Base-by-base conservation (phyloP, 345 rosid genomes). In the Linum lewisii region DNA sequence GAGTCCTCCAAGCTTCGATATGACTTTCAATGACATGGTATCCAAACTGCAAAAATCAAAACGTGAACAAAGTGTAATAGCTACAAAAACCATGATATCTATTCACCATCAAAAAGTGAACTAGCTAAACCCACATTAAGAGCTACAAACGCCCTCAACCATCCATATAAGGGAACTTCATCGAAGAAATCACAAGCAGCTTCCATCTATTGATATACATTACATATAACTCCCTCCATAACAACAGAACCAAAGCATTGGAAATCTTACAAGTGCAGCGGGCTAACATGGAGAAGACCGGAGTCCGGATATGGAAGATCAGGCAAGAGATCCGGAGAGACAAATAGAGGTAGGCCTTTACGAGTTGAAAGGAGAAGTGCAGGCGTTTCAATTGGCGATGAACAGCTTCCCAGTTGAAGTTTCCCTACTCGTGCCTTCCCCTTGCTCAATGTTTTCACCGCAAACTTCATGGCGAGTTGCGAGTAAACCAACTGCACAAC, bases 241-340 rank as follows among this genome's bases (percentile, higher is more conserved):
- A 8, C 49, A 44, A 65, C 21, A 29, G 4, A 10, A 34, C 56
- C 23, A 10, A 11, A 7, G 24, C 8, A 19, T 2, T 24, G 49
- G 29, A 24, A 7, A 59, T 65, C 87, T 71, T 57, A 86, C 95
- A 87, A 87, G 77, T 87, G 90, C 36, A 87, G 83, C 3, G 90
- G 95, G 69, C 86, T 73, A 52, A 82, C 68, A 21, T 87, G 90
- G 69, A 87, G 79, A 44, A 87, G 82, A 69, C 66, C 59, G 2
- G 85, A 80, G 58, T 82, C 77, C 21, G 90, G 90, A 2, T 59
- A 64, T 51, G 90, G 88, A 34, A 87, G 86, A 21, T 79, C 74
- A 63, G 81, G 69, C 63, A 87, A 88, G 54, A 80, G 79, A 78
- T 87, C 95, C 4, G 95, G 95, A 13, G 95, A 62, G 51, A 84